phyloP scores from a whole-genome alignment of 1,284 basidiomycete species.

The Volvariella volvacea region DNA sequence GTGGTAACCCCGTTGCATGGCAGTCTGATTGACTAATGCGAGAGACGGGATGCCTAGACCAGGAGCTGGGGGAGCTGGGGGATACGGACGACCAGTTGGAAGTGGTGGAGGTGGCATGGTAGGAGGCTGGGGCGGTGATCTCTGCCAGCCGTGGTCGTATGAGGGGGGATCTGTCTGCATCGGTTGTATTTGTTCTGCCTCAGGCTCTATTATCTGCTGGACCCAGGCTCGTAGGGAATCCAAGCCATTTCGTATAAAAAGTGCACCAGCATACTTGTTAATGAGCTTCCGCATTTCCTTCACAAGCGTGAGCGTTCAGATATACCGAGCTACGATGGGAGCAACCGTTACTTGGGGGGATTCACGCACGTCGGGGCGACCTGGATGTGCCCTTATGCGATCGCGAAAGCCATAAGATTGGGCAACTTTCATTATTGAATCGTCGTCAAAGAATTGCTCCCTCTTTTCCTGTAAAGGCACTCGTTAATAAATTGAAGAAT shows the following conservation, averaged over 20 bases:
- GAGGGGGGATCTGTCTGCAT: slow-evolving; percentile 12
- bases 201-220: slow-evolving; percentile 38
- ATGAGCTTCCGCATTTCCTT: slow-evolving; percentile 45
- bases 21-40: slow-evolving; percentile 47
- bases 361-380: too few relatives aligned
- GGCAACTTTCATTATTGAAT: too few relatives aligned
- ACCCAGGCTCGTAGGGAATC: slow-evolving; percentile 39
- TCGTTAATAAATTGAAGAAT: too few relatives aligned
- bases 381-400: too few relatives aligned
- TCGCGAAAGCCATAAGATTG: too few relatives aligned
- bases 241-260: slow-evolving; percentile 39
- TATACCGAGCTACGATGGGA: too few relatives aligned
- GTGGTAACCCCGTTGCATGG: slow-evolving; percentile 30
- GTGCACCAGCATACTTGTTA: slow-evolving; percentile 44
- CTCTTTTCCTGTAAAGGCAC: too few relatives aligned
- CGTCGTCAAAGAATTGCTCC: too few relatives aligned
- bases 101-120: slow-evolving; percentile 5
- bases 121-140: not conserved
- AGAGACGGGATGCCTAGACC: slow-evolving; percentile 15
- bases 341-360: too few relatives aligned
- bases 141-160: slow-evolving; percentile 18
- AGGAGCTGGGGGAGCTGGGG: slow-evolving; percentile 14
- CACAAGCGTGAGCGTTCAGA: not conserved
- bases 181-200: slow-evolving; percentile 13
- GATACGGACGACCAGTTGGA: slow-evolving; percentile 13